These are phyloP conservation scores for Chiua sp. DNA, from an alignment of 1,284 basidiomycete species.

Conservation along the genomic window DNA sequence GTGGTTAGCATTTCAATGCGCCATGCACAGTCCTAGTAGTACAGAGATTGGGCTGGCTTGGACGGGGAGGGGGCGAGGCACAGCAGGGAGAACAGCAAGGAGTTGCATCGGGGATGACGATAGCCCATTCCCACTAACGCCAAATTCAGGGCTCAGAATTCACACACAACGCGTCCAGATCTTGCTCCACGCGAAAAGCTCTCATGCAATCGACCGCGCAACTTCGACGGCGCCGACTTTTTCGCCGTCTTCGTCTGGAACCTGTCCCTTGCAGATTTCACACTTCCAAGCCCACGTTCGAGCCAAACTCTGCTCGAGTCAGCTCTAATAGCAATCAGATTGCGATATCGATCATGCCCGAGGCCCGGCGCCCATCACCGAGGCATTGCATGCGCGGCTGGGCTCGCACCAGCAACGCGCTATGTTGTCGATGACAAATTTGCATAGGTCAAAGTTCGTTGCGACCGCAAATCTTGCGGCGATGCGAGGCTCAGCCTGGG, in stretches of 20 bases:
- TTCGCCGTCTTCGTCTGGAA: conserved; percentile 1
- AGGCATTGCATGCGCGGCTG: neutral
- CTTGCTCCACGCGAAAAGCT: neutral
- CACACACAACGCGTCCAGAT: neutral
- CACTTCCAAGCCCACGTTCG: neutral
- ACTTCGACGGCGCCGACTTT: conserved; percentile 21
- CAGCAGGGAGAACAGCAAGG: conserved; percentile 22
- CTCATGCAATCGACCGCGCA: conserved; percentile 10
- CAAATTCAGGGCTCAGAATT: neutral
- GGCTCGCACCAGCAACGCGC: too few relatives aligned
- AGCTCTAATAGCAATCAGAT: neutral
- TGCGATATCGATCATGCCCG: neutral
- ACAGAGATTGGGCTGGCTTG: neutral
- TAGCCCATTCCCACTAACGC: too few relatives aligned
- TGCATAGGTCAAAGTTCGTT: neutral
- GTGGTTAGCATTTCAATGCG: neutral
- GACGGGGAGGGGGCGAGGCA: neutral
- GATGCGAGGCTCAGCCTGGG: too few relatives aligned
- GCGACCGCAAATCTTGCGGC: neutral
- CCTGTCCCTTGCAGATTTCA: neutral
- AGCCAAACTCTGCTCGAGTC: neutral
- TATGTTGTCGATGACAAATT: neutral
- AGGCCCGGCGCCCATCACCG: neutral
- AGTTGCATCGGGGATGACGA: too few relatives aligned
- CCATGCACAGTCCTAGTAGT: neutral